Evolutionary conservation across 2,329 filamentous ascomycete species (phyloP), one percentile per base, ranked within the genome.

Genomic region (Rhinocladiella mackenziei): DNA sequence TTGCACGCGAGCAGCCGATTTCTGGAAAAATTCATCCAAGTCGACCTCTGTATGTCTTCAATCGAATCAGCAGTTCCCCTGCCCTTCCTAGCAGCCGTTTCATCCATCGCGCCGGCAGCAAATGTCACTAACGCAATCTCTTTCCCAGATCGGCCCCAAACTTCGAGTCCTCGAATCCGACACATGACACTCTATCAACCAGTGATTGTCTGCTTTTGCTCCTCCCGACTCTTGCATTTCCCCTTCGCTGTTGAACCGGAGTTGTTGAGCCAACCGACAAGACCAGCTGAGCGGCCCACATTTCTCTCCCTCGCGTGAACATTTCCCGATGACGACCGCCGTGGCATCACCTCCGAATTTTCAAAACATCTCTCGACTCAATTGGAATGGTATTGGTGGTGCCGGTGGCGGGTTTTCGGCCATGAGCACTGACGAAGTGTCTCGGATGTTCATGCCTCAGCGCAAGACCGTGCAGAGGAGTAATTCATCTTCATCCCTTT

Each of bases 401-500:
- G 70, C 71, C 62, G 71, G 76, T 69, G 80, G 76, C 70, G 74
- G 75, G 63, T 69, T 79, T 58, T 74, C 77, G 71, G 76, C 83
- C 62, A 86, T 88, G 80, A 86, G 84, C 69, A 71, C 82, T 64
- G 88, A 94, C 71, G 87, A 94, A 68, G 80, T 84, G 56, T 81
- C 84, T 70, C 83, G 84, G 66, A 89, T 94, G 78, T 87, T 94
- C 65, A 83, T 86, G 77, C 86, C 87, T 61, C 86, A 57, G 39
- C 46, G 89, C 59, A 96, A 95, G 71, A 82, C 77, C 62, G 76
- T 88, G 50, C 86, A 91, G 65, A 82, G 91, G 64, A 84, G 84
- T 61, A 94, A 88, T 73, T 97, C 91, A 25, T 92, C 88, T 46
- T 94, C 89, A 3, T 95, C 89, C 33, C 75, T 94, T 53, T 70